These are phyloP conservation scores for Keithomyces neogunnii DNA, from an alignment of 2,329 filamentous ascomycete species.

Conservation along the genomic window DNA sequence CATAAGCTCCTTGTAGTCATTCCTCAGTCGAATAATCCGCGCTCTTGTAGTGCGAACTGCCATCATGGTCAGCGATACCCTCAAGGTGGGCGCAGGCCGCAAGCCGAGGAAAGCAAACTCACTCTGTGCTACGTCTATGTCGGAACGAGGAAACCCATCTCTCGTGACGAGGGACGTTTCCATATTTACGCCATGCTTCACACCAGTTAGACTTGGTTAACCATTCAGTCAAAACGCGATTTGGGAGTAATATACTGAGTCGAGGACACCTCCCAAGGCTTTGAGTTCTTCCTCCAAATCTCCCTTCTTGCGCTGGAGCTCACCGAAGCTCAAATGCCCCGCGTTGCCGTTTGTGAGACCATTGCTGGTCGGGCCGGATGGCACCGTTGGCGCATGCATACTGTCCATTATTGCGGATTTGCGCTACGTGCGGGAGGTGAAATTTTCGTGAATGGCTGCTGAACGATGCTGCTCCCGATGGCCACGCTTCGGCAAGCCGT, in stretches of 20 bases:
- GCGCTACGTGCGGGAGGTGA: neutral
- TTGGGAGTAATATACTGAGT: slow-evolving; percentile 54
- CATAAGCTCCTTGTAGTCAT: slow-evolving; percentile 93
- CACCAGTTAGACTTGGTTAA: slow-evolving; percentile 12
- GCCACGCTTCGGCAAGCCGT: too few species aligned
- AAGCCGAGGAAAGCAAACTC: slow-evolving; percentile 20
- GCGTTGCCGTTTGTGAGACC: slow-evolving; percentile 51
- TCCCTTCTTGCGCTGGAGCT: slow-evolving; percentile 80
- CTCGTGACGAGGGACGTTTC: slow-evolving; percentile 75
- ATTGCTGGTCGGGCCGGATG: slow-evolving; percentile 67
- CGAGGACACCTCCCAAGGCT: slow-evolving; percentile 76
- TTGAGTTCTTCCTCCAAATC: slow-evolving; percentile 78
- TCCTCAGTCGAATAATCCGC: slow-evolving; percentile 79
- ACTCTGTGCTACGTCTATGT: slow-evolving; percentile 95
- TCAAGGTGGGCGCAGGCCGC: neutral
- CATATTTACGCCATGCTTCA: slow-evolving; percentile 87
- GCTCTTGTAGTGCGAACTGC: slow-evolving; percentile 86
- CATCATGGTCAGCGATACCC: slow-evolving; percentile 9
- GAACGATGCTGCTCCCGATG: too few species aligned
- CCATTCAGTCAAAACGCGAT: neutral
- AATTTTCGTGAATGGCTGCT: neutral
- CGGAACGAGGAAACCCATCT: slow-evolving; percentile 86
- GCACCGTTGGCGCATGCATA: slow-evolving; percentile 49
- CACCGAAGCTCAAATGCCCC: slow-evolving; percentile 59
- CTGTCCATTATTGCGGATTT: slow-evolving; percentile 36